Evolutionary conservation across 257 asterid genomes (phyloP).

Genomic region (Scutellaria galericulata): DNA sequence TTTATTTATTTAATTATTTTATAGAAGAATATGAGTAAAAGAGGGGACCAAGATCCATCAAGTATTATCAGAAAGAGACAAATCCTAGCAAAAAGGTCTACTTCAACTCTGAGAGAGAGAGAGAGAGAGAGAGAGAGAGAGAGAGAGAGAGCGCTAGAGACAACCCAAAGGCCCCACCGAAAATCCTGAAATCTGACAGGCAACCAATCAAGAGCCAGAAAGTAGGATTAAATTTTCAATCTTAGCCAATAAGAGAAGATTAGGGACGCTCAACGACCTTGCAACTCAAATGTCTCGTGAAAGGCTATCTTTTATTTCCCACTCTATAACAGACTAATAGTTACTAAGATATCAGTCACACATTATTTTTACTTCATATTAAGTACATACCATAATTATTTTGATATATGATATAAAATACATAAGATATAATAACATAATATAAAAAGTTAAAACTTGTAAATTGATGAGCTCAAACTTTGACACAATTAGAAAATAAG

Average conservation of each 20-base stretch:
- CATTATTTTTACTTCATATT: no score
- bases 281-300: no score
- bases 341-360: no score
- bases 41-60: slow-evolving; percentile 48
- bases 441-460: no score
- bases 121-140: background rate
- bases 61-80: slow-evolving; percentile 31
- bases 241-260: slow-evolving; percentile 57
- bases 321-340: no score
- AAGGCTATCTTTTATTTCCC: no score
- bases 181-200: slow-evolving; percentile 47
- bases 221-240: slow-evolving; percentile 45
- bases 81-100: slow-evolving; percentile 43
- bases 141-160: slow-evolving; percentile 27
- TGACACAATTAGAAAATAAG: no score
- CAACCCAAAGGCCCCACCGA: slow-evolving; percentile 35
- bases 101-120: slow-evolving; percentile 40
- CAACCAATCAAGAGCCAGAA: slow-evolving; percentile 58
- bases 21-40: slow-evolving; percentile 12
- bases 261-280: slow-evolving; percentile 37
- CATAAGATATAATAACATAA: no score
- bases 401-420: no score
- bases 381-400: no score
- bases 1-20: background rate
- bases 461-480: no score